These are phyloP conservation scores for Phlyctochytrium bullatum DNA, from an alignment of 192 early-diverging fungal species.

Conservation along the genomic window DNA sequence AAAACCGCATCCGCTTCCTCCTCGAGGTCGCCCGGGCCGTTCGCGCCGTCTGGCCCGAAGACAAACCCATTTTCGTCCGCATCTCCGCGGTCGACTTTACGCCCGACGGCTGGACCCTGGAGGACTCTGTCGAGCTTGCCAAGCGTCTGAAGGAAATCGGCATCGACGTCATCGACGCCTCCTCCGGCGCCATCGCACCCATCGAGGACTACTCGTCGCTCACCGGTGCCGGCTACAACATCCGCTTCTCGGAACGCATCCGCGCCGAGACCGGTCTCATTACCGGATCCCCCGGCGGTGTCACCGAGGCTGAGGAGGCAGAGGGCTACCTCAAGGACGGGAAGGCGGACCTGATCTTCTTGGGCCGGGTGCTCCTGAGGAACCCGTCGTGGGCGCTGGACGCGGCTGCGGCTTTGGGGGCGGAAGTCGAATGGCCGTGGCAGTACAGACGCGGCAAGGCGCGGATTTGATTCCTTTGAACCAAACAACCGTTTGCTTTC, in stretches of 20 bases:
- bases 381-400: slow-evolving; percentile 67
- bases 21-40: slow-evolving; percentile 32
- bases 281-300: slow-evolving; percentile 70
- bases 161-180: slow-evolving; percentile 85
- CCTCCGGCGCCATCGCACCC: slow-evolving; percentile 70
- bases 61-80: slow-evolving; percentile 84
- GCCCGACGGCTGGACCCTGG: slow-evolving; percentile 58
- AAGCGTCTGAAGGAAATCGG: slow-evolving; percentile 57
- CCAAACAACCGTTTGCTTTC: no score
- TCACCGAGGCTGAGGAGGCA: slow-evolving; percentile 63
- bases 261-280: slow-evolving; percentile 46
- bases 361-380: slow-evolving; percentile 69
- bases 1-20: slow-evolving; percentile 33
- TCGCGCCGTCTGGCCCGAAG: slow-evolving; percentile 69
- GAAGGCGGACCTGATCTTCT: slow-evolving; percentile 71
- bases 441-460: no score
- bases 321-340: slow-evolving; percentile 62
- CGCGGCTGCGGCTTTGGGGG: no score
- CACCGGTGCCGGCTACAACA: slow-evolving; percentile 36
- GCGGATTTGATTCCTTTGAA: no score
- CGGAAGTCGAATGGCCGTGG: no score
- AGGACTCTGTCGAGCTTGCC: slow-evolving; percentile 69
- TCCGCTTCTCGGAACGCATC: slow-evolving; percentile 61
- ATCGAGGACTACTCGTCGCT: slow-evolving; percentile 33
- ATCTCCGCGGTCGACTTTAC: slow-evolving; percentile 75